These are phyloP conservation scores for Sporothrix globosa DNA, from an alignment of 2,329 filamentous ascomycete genomes.

Conservation along the genomic window DNA sequence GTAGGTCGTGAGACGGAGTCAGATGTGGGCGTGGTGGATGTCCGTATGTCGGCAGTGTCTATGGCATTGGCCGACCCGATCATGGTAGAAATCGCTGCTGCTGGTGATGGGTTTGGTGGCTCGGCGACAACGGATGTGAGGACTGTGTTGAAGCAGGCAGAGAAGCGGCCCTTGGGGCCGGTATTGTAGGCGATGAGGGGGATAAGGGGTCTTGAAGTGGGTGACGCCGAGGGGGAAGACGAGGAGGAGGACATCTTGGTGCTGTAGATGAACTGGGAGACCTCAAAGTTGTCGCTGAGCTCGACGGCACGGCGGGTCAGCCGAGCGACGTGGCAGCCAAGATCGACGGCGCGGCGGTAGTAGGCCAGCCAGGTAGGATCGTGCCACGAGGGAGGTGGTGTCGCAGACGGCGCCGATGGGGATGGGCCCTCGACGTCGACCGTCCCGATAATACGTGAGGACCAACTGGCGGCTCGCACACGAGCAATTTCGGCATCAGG, in stretches of 20 bases:
- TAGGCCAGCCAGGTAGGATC: slow-evolving; percentile 56
- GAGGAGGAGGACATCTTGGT: slow-evolving; percentile 49
- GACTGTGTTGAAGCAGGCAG: slow-evolving; percentile 49
- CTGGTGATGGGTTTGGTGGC: slow-evolving; percentile 42
- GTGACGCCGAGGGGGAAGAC: slow-evolving; percentile 39
- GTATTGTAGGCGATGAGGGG: slow-evolving; percentile 55
- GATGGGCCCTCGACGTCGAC: slow-evolving; percentile 45
- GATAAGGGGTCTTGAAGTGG: slow-evolving; percentile 41
- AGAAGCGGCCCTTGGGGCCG: slow-evolving; percentile 48
- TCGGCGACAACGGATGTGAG: slow-evolving; percentile 57
- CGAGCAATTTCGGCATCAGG: slow-evolving; percentile 53
- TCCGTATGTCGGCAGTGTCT: background rate
- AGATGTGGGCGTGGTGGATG: background rate
- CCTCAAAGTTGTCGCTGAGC: slow-evolving; percentile 55
- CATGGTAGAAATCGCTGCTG: background rate
- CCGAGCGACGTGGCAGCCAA: slow-evolving; percentile 65
- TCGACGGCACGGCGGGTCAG: slow-evolving; percentile 60
- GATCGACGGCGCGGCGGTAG: slow-evolving; percentile 56
- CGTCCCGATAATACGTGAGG: slow-evolving; percentile 64
- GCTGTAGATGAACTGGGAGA: slow-evolving; percentile 55
- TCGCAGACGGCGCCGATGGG: background rate
- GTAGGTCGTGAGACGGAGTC: background rate
- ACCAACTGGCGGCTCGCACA: slow-evolving; percentile 56
- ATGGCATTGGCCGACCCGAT: background rate
- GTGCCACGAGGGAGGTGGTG: slow-evolving; percentile 57